Conservation (phyloP, 2,329 filamentous ascomycete species). For the Neofusicoccum ribis region DNA sequence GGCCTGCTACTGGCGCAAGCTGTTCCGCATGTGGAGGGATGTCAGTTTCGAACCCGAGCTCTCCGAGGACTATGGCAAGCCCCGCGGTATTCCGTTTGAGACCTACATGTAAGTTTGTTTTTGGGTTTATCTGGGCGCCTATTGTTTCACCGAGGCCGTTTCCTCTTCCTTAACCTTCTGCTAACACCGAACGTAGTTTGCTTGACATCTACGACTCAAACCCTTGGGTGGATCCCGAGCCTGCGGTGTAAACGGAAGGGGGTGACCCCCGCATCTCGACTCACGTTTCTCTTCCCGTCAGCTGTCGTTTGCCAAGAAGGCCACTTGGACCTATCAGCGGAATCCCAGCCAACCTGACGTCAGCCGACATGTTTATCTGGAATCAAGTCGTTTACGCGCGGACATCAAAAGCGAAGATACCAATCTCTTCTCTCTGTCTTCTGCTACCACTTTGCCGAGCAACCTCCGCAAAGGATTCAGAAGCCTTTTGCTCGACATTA, state of each 20-base stretch:
- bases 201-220: conserved; percentile 19
- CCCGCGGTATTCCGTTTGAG: conserved; percentile 17
- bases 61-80: conserved; percentile 16
- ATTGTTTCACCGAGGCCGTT: not conserved
- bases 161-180: not conserved
- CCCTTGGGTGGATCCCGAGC: conserved; percentile 13
- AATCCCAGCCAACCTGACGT: not conserved
- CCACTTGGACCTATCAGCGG: not conserved
- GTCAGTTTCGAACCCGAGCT: conserved; percentile 34
- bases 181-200: not conserved
- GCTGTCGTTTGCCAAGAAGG: not conserved
- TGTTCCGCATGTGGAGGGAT: conserved; percentile 41
- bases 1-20: conserved; percentile 56
- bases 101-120: conserved; percentile 14
- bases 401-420: too few species aligned
- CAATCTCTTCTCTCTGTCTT: too few species aligned
- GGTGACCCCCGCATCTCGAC: not conserved
- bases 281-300: not conserved
- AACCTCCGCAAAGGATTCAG: not conserved
- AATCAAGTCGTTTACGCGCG: not conserved
- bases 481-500: not conserved
- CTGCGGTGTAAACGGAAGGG: not conserved
- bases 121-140: not conserved
- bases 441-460: not conserved
- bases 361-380: not conserved